A percentile compares a stretch with the other conserved stretches of the same genome.
These are phyloP conservation scores for Coprinopsis cinerea DNA, from an alignment of 768 basidiomycete genomes.

Conservation along the genomic window DNA sequence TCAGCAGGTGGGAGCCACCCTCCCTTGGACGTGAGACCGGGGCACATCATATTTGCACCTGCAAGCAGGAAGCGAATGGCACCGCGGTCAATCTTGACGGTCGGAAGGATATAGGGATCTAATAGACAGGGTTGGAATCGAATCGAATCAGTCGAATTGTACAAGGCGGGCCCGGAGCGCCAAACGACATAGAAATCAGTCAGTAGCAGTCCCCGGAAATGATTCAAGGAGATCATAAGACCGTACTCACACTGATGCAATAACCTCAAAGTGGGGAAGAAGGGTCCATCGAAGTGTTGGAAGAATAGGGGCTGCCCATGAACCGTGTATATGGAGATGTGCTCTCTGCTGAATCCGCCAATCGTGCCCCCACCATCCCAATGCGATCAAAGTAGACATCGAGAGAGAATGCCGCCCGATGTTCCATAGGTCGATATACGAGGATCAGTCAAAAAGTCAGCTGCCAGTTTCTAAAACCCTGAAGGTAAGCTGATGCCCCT, in stretches of 20 bases:
- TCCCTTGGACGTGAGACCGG: conserved; percentile 89
- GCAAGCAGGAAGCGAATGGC: conserved; percentile 96
- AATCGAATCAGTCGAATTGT: conserved; percentile 4
- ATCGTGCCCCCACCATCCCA: no score
- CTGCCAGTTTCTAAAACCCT: no score
- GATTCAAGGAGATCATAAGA: conserved; percentile 5
- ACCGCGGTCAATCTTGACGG: conserved; percentile 88
- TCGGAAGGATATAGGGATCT: conserved; percentile 91
- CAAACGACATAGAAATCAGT: not conserved
- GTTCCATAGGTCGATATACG: no score
- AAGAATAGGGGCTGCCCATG: conserved; percentile 86
- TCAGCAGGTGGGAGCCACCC: conserved; percentile 79
- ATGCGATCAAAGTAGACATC: no score
- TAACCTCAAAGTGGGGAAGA: conserved; percentile 82
- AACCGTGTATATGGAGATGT: conserved; percentile 88
- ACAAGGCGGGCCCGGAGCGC: not conserved
- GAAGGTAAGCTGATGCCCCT: no score
- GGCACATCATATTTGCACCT: conserved; percentile 96
- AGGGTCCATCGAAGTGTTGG: conserved; percentile 94
- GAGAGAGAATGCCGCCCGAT: no score
- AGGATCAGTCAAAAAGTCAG: no score
- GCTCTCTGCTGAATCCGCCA: conserved; percentile 83
- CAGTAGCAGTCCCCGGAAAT: conserved; percentile 5
- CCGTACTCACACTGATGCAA: conserved; percentile 85
- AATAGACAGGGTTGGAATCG: conserved; percentile 11